These are phyloP conservation scores for Pharnaceum exiguum DNA, from an alignment of 148 eudicot genomes.

Conservation along the genomic window DNA sequence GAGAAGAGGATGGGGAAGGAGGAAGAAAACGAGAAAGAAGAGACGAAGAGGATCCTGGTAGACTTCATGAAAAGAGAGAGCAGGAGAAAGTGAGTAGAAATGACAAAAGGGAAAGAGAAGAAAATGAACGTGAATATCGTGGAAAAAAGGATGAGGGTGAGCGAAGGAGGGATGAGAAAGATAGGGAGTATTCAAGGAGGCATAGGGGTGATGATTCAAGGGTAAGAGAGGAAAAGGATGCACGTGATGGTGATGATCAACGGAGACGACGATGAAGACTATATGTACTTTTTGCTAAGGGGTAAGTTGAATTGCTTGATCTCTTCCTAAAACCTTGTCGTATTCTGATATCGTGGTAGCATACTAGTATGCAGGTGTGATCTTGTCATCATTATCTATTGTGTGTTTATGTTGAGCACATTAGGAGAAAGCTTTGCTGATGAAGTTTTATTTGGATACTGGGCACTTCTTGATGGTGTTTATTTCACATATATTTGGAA, in stretches of 20 bases:
- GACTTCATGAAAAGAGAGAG: not conserved
- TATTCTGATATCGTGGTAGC: too few species aligned
- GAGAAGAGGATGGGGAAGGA: constrained; percentile 17
- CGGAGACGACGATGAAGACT: constrained; percentile 32
- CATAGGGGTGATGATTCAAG: constrained; percentile 44
- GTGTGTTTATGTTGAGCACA: too few species aligned
- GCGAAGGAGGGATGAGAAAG: constrained; percentile 37
- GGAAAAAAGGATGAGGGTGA: constrained; percentile 20
- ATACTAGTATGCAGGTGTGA: too few species aligned
- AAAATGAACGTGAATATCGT: constrained; percentile 19
- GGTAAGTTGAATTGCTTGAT: too few species aligned
- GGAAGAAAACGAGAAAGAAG: constrained; percentile 18
- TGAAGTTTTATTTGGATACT: too few species aligned
- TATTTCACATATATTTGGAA: too few species aligned
- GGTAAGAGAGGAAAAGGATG: constrained; percentile 29
- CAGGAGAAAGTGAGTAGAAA: constrained; percentile 17
- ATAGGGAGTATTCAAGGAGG: constrained; percentile 46
- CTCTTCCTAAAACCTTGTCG: too few species aligned
- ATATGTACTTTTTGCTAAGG: too few species aligned
- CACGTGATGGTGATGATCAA: constrained; percentile 34
- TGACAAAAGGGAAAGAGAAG: constrained; percentile 19
- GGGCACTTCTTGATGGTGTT: too few species aligned
- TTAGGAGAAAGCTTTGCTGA: too few species aligned
- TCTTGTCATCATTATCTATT: too few species aligned
- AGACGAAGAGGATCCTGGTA: constrained; percentile 22